These are phyloP conservation scores for Nakaseomyces glabratus DNA, from an alignment of 1,139 yeast genomes.

Conservation along the genomic window DNA sequence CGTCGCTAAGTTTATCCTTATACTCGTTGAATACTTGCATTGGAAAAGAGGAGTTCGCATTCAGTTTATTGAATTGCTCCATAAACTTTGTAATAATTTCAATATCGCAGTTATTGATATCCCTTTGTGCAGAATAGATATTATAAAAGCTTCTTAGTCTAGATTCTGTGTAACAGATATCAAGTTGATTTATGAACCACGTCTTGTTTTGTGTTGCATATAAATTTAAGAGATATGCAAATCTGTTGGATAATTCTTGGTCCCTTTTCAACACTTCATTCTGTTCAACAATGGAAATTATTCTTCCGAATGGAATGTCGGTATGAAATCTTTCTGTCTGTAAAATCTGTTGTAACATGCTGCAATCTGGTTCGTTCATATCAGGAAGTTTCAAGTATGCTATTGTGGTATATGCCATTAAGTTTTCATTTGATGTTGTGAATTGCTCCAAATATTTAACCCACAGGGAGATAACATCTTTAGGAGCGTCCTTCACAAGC, in stretches of 20 bases:
- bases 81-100: constrained; percentile 20
- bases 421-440: not conserved
- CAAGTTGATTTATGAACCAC: constrained; percentile 10
- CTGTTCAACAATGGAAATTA: not conserved
- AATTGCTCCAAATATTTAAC: constrained; percentile 22
- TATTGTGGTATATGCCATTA: not conserved
- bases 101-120: constrained; percentile 11
- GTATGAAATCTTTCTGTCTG: constrained; percentile 3
- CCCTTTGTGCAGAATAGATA: constrained; percentile 1
- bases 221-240: not conserved
- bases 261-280: not conserved
- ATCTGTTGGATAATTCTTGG: not conserved
- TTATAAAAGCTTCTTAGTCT: constrained; percentile 1
- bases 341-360: constrained; percentile 2
- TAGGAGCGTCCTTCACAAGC: constrained; percentile 13
- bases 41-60: constrained; percentile 17
- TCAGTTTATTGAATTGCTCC: constrained; percentile 15
- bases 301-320: constrained; percentile 3
- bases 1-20: constrained; percentile 7
- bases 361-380: constrained; percentile 1
- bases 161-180: not conserved
- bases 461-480: constrained; percentile 29
- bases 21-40: constrained; percentile 19
- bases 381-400: not conserved
- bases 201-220: constrained; percentile 16